phyloP scores from a whole-genome alignment of 78 protist species.

The Protostelium mycophagum region DNA sequence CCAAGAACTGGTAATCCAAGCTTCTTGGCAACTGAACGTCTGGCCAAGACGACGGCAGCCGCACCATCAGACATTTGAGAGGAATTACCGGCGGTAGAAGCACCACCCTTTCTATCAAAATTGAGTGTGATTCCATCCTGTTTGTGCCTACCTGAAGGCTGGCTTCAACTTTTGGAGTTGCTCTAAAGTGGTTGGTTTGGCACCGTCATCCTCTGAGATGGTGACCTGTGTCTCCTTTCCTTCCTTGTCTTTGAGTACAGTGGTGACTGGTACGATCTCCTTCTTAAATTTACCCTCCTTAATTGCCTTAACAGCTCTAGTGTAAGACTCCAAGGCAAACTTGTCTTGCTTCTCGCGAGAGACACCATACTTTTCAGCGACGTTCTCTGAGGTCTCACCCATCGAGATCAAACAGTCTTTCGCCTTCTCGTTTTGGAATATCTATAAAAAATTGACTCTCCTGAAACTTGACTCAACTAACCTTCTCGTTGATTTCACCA shows the following conservation, averaged over 20 bases:
- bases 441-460: too few relatives aligned
- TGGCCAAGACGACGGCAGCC: conserved; percentile 48
- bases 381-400: conserved; percentile 84
- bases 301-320: conserved; percentile 68
- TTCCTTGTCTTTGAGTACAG: conserved; percentile 19
- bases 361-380: conserved; percentile 71
- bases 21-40: conserved; percentile 29
- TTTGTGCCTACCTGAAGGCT: conserved; percentile 52
- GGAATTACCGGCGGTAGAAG: conserved; percentile 84
- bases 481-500: conserved; percentile 58
- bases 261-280: conserved; percentile 68
- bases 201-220: conserved; percentile 58
- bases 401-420: conserved; percentile 73
- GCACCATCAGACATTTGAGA: conserved; percentile 72
- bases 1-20: conserved; percentile 43
- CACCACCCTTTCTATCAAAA: conserved; percentile 63
- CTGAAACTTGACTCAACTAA: conserved; percentile 21
- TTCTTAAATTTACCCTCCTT: conserved; percentile 47
- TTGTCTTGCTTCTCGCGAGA: conserved; percentile 82
- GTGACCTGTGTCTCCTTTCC: conserved; percentile 35
- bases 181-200: conserved; percentile 49
- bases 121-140: conserved; percentile 18
- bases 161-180: conserved; percentile 43
- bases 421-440: conserved; percentile 10
- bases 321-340: conserved; percentile 72